These are phyloP conservation scores for Teratosphaeria viscida DNA, from an alignment of 2,329 filamentous ascomycete species.

Conservation along the genomic window DNA sequence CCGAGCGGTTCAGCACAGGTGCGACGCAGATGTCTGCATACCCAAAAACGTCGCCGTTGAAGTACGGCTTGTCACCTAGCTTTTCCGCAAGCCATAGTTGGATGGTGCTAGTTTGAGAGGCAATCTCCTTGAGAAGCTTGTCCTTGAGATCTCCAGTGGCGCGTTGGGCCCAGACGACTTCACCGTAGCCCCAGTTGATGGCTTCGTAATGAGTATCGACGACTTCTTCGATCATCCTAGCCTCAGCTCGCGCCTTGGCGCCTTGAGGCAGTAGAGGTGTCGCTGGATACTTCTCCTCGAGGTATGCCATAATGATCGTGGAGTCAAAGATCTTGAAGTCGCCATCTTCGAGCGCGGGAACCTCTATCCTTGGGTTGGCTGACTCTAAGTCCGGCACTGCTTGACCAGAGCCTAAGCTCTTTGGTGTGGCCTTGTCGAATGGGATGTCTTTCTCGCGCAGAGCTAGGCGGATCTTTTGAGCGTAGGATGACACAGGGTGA, in stretches of 20 bases:
- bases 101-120: conserved; percentile 14
- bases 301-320: conserved; percentile 22
- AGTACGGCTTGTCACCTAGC: conserved; percentile 17
- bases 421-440: conserved; percentile 24
- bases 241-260: conserved; percentile 11
- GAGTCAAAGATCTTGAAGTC: conserved; percentile 25
- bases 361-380: conserved; percentile 26
- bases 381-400: conserved; percentile 15
- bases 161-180: conserved; percentile 15
- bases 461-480: conserved; percentile 29
- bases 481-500: conserved; percentile 24
- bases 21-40: conserved; percentile 23
- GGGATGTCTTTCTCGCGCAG: conserved; percentile 27
- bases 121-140: conserved; percentile 16
- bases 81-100: conserved; percentile 17
- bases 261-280: conserved; percentile 13
- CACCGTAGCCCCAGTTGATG: conserved; percentile 18
- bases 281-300: conserved; percentile 20
- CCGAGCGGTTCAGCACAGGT: conserved; percentile 16
- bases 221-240: conserved; percentile 22
- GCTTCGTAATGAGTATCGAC: conserved; percentile 24
- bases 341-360: conserved; percentile 23
- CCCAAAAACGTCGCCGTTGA: conserved; percentile 17
- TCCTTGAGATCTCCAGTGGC: conserved; percentile 15
- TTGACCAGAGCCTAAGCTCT: conserved; percentile 26